Base-by-base conservation (phyloP, 306 rosid genomes). In the Vigna reflexopilosa region DNA sequence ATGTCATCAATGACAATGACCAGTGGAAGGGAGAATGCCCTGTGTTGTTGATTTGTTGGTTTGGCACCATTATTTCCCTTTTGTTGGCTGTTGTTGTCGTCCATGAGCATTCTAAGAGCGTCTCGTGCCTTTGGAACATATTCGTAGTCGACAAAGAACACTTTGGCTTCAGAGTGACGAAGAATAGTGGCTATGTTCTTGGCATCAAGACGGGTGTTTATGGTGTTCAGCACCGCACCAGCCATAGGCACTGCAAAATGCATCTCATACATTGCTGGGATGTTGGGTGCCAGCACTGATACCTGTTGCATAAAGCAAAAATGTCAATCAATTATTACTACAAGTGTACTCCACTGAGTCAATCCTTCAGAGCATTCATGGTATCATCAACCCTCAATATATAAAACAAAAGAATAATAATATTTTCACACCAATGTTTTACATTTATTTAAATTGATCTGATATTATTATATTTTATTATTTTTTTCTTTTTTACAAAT, bases 191-290 rank as follows among this genome's bases (percentile, higher is more conserved):
- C 98, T 17, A 95, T 81, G 93, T 70, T 92, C 5, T 78, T 84
- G 0, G 96, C 85, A 30, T 95, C 91, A 0, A 95, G 89, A 58
- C 98, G 97, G 11, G 83, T 83, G 87, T 95, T 95, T 15, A 95
- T 82, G 22, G 97, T 78, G 92, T 92, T 95, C 1, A 95, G 86
- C 2, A 92, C 91, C 0, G 87, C 97, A 0, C 98, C 98, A 0
- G 98, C 98, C 98, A 95, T 95, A 1, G 98, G 95, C 55, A 92
- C 97, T 0, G 97, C 98, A 19, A 95, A 95, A 77, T 95, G 98
- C 97, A 95, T 92, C 93, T 95, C 98, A 42, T 92, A 95, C 95
- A 87, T 75, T 48, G 98, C 98, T 28, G 98, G 98, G 57, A 92
- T 77, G 70, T 94, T 94, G 0, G 98, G 98, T 0, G 98, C 98